Evolutionary conservation across 2,329 filamentous ascomycete species (phyloP).

Genomic region (Alternaria gansuensis): DNA sequence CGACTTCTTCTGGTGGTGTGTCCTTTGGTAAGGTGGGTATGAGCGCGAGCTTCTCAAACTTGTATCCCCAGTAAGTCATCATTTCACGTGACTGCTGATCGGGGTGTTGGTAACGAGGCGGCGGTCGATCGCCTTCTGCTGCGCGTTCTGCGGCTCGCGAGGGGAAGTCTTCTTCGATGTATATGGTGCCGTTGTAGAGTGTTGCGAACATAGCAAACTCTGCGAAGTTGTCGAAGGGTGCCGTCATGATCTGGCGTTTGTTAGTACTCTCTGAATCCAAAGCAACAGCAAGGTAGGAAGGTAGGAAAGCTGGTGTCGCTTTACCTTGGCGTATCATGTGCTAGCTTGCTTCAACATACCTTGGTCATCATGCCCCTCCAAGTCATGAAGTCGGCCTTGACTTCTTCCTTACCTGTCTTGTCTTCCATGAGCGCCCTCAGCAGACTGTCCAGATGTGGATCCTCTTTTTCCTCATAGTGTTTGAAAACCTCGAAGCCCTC

Average conservation of each 20-base stretch:
- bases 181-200: slow-evolving; percentile 78
- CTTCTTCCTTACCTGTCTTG: slow-evolving; percentile 70
- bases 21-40: slow-evolving; percentile 83
- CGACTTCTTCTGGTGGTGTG: slow-evolving; percentile 78
- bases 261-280: slow-evolving; percentile 12
- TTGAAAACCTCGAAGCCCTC: slow-evolving; percentile 83
- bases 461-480: slow-evolving; percentile 80
- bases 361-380: slow-evolving; percentile 99
- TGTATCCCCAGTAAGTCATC: slow-evolving; percentile 98
- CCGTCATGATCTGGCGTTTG: slow-evolving; percentile 75
- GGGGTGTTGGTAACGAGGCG: slow-evolving; percentile 53
- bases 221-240: slow-evolving; percentile 79
- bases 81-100: slow-evolving; percentile 73
- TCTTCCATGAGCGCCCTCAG: slow-evolving; percentile 74
- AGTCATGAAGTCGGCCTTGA: slow-evolving; percentile 81
- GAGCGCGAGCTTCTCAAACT: slow-evolving; percentile 88
- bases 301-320: slow-evolving; percentile 27
- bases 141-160: slow-evolving; percentile 71
- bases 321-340: slow-evolving; percentile 23
- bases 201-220: slow-evolving; percentile 98
- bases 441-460: slow-evolving; percentile 87
- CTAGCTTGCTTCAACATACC: slow-evolving; percentile 58
- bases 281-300: slow-evolving; percentile 28
- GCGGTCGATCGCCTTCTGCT: slow-evolving; percentile 50
- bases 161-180: slow-evolving; percentile 88